Evolutionary conservation across 176 grass and related monocot genomes (phyloP).

Genomic region (Aechmea fasciata): DNA sequence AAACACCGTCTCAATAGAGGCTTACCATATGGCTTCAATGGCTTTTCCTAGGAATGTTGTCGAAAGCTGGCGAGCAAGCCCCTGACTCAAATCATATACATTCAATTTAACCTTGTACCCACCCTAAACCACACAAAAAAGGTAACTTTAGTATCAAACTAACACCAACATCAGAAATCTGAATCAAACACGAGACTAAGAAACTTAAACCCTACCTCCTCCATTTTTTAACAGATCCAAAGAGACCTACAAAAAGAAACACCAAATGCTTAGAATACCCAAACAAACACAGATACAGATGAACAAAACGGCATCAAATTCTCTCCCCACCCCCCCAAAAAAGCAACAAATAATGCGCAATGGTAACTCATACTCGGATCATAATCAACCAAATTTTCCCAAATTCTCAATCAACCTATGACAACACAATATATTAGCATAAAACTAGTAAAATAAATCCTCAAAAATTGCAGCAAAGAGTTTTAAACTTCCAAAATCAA

Average conservation of each 20-base stretch:
- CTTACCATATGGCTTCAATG: conserved; percentile 76
- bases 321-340: too few relatives aligned
- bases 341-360: too few relatives aligned
- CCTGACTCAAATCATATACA: conserved; percentile 77
- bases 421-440: too few relatives aligned
- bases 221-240: conserved; percentile 17
- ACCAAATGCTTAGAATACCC: neutral
- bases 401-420: too few relatives aligned
- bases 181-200: neutral
- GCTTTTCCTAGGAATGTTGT: conserved; percentile 47
- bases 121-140: conserved; percentile 37
- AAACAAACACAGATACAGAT: neutral
- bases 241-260: neutral
- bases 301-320: neutral
- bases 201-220: conserved; percentile 44
- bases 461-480: too few relatives aligned
- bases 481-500: too few relatives aligned
- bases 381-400: too few relatives aligned
- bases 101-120: conserved; percentile 77
- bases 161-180: neutral
- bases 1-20: neutral
- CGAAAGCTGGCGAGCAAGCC: conserved; percentile 64
- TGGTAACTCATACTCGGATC: too few relatives aligned
- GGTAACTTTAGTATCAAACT: conserved; percentile 1
- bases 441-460: too few relatives aligned